phyloP scores from a whole-genome alignment of 352 stramenopile genomes.

The Phytophthora podocarpi region DNA sequence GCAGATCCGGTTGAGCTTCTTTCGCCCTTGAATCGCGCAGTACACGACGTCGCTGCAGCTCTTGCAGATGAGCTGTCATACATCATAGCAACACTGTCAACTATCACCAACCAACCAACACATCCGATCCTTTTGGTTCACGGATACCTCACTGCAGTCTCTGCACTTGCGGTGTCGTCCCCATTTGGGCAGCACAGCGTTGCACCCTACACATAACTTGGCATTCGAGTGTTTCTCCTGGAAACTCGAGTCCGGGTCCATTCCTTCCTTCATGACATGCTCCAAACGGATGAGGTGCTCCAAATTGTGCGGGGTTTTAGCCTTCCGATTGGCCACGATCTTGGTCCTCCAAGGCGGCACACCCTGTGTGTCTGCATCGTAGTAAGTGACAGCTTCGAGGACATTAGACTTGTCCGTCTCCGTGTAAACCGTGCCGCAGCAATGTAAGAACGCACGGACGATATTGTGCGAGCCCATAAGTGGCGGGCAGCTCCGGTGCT shows the following conservation, averaged over 20 bases:
- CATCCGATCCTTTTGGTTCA: too few species aligned
- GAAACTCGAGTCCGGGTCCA: slow-evolving; percentile 48
- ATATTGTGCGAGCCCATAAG: slow-evolving; percentile 57
- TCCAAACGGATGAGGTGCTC: slow-evolving; percentile 68
- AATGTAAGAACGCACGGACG: slow-evolving; percentile 61
- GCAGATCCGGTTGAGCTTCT: slow-evolving; percentile 76
- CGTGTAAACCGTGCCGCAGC: slow-evolving; percentile 65
- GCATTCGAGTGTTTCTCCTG: slow-evolving; percentile 37
- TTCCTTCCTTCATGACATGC: slow-evolving; percentile 55
- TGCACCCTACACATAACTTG: slow-evolving; percentile 56
- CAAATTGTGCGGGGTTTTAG: slow-evolving; percentile 63
- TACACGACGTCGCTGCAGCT: slow-evolving; percentile 68
- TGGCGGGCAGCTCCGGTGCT: slow-evolving; percentile 63
- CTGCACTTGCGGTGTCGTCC: slow-evolving; percentile 49
- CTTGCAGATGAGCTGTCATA: slow-evolving; percentile 51
- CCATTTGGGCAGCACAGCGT: slow-evolving; percentile 53
- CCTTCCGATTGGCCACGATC: slow-evolving; percentile 57
- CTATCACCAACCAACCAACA: too few species aligned
- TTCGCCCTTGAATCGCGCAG: slow-evolving; percentile 59
- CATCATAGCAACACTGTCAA: neutral
- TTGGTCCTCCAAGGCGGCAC: slow-evolving; percentile 71
- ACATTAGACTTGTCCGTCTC: slow-evolving; percentile 54
- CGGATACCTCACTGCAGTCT: slow-evolving; percentile 68
- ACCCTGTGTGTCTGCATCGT: slow-evolving; percentile 66
- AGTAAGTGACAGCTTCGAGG: slow-evolving; percentile 62